These are phyloP conservation scores for Dorcoceras hygrometricum DNA, from an alignment of 257 asterid species.

Conservation along the genomic window DNA sequence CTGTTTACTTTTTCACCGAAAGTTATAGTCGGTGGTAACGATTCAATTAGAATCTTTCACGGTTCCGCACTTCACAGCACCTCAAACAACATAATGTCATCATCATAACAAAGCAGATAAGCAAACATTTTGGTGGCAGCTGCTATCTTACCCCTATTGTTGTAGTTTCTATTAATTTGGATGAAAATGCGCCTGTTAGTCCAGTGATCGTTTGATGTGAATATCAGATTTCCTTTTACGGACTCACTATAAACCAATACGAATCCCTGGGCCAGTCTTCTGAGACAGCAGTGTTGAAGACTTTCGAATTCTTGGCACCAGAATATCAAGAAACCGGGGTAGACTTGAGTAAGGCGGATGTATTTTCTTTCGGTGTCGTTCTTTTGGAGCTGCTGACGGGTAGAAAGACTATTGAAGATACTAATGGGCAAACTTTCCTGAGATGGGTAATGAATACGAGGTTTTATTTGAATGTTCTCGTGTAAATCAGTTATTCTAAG, in stretches of 20 bases:
- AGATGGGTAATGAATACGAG: slow-evolving; percentile 45
- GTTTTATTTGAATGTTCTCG: neutral
- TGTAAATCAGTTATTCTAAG: neutral
- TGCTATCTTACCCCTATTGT: neutral
- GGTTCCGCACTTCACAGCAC: neutral
- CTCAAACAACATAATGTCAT: too few species aligned
- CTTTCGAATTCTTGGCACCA: slow-evolving; percentile 58
- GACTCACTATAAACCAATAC: slow-evolving; percentile 38
- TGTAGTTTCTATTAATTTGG: neutral
- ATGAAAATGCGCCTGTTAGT: neutral
- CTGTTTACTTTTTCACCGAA: neutral
- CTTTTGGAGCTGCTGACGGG: slow-evolving; percentile 57
- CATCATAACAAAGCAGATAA: neutral
- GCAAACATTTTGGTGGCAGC: neutral
- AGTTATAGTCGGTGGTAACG: neutral
- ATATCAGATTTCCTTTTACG: slow-evolving; percentile 46
- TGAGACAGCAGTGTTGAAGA: slow-evolving; percentile 36
- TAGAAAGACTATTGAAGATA: slow-evolving; percentile 47
- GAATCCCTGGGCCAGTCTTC: slow-evolving; percentile 42
- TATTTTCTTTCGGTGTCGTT: slow-evolving; percentile 57
- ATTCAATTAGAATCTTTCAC: too few species aligned
- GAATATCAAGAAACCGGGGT: slow-evolving; percentile 49
- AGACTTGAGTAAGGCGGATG: slow-evolving; percentile 54
- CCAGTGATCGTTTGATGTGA: neutral
- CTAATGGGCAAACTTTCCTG: slow-evolving; percentile 50